Evolutionary conservation across 768 basidiomycete genomes (phyloP).

Genomic region (Lactarius quietus): DNA sequence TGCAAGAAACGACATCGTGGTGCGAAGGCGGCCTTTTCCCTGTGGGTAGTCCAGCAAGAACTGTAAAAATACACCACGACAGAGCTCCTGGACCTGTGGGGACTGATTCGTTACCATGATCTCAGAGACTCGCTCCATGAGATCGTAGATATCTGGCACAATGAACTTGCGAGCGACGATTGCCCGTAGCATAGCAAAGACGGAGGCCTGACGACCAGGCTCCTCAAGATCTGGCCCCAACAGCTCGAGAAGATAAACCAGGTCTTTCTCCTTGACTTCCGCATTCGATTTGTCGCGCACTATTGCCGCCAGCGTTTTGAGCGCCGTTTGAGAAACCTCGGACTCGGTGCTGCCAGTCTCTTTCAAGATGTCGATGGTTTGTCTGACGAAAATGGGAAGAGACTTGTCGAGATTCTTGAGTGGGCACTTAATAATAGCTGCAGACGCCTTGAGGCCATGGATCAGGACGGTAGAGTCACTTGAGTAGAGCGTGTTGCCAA

Average conservation of each 20-base stretch:
- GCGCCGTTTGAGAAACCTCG: slow-evolving; percentile 82
- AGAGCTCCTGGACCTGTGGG: slow-evolving; percentile 84
- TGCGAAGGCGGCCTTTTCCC: slow-evolving; percentile 83
- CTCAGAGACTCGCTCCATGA: slow-evolving; percentile 90
- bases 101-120: slow-evolving; percentile 95
- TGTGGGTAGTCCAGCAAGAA: slow-evolving; percentile 98
- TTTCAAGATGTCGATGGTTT: slow-evolving; percentile 79
- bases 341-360: slow-evolving; percentile 84
- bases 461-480: slow-evolving; percentile 68
- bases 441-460: slow-evolving; percentile 73
- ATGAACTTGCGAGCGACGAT: slow-evolving; percentile 90
- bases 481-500: slow-evolving; percentile 92
- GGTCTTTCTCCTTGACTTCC: slow-evolving; percentile 84
- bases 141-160: slow-evolving; percentile 93
- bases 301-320: slow-evolving; percentile 81
- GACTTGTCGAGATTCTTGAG: slow-evolving; percentile 70
- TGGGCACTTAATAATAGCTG: slow-evolving; percentile 81
- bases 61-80: slow-evolving; percentile 82
- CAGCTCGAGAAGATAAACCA: slow-evolving; percentile 82
- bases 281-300: slow-evolving; percentile 85
- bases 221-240: slow-evolving; percentile 90
- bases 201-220: slow-evolving; percentile 73
- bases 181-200: slow-evolving; percentile 85
- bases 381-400: slow-evolving; percentile 76
- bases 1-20: slow-evolving; percentile 87